Conservation (phyloP, 768 basidiomycete species). For the Amanita exitialis region DNA sequence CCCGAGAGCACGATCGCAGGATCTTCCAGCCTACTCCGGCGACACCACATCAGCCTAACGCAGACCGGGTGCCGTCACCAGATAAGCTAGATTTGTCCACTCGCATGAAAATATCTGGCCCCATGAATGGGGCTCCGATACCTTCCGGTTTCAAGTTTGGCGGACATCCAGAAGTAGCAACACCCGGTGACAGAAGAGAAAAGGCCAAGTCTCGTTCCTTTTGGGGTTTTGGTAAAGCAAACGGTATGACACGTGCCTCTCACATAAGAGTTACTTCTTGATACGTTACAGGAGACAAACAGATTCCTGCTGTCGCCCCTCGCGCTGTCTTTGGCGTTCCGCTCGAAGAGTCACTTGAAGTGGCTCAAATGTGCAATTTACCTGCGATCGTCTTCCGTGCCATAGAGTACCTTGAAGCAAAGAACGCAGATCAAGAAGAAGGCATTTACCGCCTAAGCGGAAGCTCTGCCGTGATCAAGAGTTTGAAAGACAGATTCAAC, state of each 20-base stretch:
- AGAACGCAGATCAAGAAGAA: conserved; percentile 93
- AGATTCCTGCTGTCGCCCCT: conserved; percentile 28
- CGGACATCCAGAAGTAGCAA: conserved; percentile 39
- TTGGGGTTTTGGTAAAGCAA: conserved; percentile 80
- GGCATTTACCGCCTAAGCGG: conserved; percentile 96
- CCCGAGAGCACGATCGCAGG: conserved; percentile 43
- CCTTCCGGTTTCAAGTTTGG: conserved; percentile 90
- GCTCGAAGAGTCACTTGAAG: conserved; percentile 78
- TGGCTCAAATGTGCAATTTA: conserved; percentile 82
- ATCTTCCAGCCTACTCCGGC: conserved; percentile 55
- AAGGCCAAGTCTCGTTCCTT: conserved; percentile 91
- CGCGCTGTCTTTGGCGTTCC: conserved; percentile 86
- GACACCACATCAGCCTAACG: conserved; percentile 35
- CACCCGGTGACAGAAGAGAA: conserved; percentile 63
- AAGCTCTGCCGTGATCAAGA: conserved; percentile 92
- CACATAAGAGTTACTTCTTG: neutral
- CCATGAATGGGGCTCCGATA: conserved; percentile 75
- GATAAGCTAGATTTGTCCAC: conserved; percentile 44
- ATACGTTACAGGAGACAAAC: conserved; percentile 23
- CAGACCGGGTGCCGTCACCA: conserved; percentile 43
- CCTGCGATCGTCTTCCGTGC: conserved; percentile 94
- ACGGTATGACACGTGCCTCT: conserved; percentile 24
- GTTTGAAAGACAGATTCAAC: conserved; percentile 89
- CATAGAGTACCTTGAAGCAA: conserved; percentile 90
- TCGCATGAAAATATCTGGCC: conserved; percentile 84